phyloP scores from a whole-genome alignment of 2,329 filamentous ascomycete genomes.

The Fusarium heterosporum region DNA sequence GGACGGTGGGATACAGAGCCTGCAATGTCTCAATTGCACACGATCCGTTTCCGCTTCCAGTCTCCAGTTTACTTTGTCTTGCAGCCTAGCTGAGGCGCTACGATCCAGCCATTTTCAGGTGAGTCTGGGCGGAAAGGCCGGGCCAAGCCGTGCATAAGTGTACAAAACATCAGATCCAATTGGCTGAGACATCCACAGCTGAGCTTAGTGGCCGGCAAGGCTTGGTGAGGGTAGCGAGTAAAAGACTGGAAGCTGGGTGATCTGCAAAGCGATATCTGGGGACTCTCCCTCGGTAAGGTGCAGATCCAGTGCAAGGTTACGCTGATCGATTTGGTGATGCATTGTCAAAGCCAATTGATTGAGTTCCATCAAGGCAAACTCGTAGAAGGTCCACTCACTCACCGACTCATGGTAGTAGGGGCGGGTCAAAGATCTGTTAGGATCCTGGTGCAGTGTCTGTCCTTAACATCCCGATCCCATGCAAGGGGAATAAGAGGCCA shows the following conservation, averaged over 20 bases:
- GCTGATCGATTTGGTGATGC: neutral
- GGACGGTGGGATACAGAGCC: neutral
- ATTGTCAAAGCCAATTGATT: neutral
- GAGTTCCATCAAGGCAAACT: neutral
- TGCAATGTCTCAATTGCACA: neutral
- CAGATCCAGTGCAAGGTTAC: neutral
- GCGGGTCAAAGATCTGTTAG: too few relatives aligned
- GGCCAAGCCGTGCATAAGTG: neutral
- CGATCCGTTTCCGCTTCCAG: constrained; percentile 2
- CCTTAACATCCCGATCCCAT: too few relatives aligned
- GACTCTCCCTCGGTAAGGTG: neutral
- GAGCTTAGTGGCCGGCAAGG: neutral
- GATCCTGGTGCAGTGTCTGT: neutral
- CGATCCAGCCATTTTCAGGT: neutral
- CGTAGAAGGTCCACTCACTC: neutral
- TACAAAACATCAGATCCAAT: neutral
- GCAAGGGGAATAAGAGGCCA: too few relatives aligned
- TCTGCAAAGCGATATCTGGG: neutral
- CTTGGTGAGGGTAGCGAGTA: neutral
- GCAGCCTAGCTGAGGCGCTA: neutral
- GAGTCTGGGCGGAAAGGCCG: neutral
- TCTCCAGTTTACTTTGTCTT: neutral
- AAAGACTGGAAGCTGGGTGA: neutral
- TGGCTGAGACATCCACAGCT: neutral
- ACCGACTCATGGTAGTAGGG: neutral